phyloP scores from a whole-genome alignment of 1,139 yeast species.

The Citeromyces hawaiiensis region DNA sequence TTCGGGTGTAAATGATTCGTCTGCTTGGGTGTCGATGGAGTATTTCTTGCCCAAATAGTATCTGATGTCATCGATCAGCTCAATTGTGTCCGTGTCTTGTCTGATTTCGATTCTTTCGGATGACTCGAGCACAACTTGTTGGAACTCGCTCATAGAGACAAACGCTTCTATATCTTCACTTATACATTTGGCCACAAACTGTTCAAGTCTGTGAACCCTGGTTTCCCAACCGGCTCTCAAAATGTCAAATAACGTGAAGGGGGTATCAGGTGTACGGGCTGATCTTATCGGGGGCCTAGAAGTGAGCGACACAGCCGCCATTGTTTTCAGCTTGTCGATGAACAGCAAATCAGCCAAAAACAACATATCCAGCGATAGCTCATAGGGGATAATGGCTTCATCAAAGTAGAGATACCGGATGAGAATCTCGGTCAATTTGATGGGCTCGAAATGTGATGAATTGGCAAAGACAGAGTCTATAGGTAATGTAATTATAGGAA shows the following conservation, averaged over 20 bases:
- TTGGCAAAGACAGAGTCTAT: constrained; percentile 9
- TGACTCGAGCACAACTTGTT: constrained; percentile 28
- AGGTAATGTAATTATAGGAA: constrained; percentile 18
- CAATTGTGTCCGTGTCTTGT: constrained; percentile 70
- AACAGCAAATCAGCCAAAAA: constrained; percentile 49
- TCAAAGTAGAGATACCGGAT: constrained; percentile 51
- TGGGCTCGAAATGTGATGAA: constrained; percentile 11
- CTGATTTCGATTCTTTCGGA: constrained; percentile 46
- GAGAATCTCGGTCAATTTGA: constrained; percentile 36
- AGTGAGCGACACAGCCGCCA: constrained; percentile 50
- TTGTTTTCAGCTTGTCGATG: constrained; percentile 47
- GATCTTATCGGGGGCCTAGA: constrained; percentile 11
- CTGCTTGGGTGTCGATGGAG: constrained; percentile 10
- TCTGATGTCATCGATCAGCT: constrained; percentile 64
- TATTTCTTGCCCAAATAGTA: constrained; percentile 44
- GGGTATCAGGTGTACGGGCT: constrained; percentile 13
- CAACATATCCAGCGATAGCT: constrained; percentile 39
- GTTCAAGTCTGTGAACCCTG: constrained; percentile 51
- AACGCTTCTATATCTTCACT: constrained; percentile 34
- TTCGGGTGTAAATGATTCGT: constrained; percentile 6
- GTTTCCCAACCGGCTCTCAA: constrained; percentile 58
- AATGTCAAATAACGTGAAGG: constrained; percentile 34
- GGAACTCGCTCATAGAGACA: constrained; percentile 21
- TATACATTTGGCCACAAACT: constrained; percentile 42
- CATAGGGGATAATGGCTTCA: constrained; percentile 34